phyloP scores from a whole-genome alignment of 139 green algal genomes.

The Tetraselmis chui region DNA sequence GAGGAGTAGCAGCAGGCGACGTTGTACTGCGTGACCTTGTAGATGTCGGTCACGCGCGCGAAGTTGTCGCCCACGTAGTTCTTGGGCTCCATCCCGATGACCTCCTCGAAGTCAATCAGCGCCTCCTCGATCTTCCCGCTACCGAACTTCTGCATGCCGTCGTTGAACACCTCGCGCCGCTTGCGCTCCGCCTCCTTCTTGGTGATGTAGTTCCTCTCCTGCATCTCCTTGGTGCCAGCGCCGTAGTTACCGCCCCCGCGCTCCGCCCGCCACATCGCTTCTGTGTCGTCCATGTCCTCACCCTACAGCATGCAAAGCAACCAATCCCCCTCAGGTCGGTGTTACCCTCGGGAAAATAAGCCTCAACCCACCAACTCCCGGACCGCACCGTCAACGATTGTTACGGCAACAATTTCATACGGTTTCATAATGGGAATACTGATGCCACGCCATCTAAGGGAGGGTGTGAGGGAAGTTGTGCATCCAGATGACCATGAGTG shows the following conservation, averaged over 20 bases:
- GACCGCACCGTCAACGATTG: too few species aligned
- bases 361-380: too few species aligned
- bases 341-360: too few species aligned
- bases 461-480: too few species aligned
- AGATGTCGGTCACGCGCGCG: slow-evolving; percentile 73
- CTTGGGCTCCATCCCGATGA: slow-evolving; percentile 83
- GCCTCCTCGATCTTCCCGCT: slow-evolving; percentile 63
- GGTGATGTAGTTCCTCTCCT: slow-evolving; percentile 81
- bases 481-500: too few species aligned
- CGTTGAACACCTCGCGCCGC: slow-evolving; percentile 82
- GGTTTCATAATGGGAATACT: too few species aligned
- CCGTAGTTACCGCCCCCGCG: slow-evolving; percentile 90
- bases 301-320: too few species aligned
- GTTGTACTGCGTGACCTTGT: slow-evolving; percentile 95
- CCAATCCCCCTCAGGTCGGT: too few species aligned
- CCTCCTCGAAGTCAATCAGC: slow-evolving; percentile 94
- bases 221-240: slow-evolving; percentile 83
- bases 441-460: not conserved
- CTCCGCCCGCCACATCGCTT: slow-evolving; percentile 70
- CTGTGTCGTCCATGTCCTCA: slow-evolving; percentile 43
- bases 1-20: slow-evolving; percentile 95
- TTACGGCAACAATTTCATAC: too few species aligned
- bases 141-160: slow-evolving; percentile 80
- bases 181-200: slow-evolving; percentile 77
- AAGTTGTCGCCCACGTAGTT: slow-evolving; percentile 93